Base-by-base conservation (phyloP, 2,329 filamentous ascomycete species). In the Aureobasidium sp. region DNA sequence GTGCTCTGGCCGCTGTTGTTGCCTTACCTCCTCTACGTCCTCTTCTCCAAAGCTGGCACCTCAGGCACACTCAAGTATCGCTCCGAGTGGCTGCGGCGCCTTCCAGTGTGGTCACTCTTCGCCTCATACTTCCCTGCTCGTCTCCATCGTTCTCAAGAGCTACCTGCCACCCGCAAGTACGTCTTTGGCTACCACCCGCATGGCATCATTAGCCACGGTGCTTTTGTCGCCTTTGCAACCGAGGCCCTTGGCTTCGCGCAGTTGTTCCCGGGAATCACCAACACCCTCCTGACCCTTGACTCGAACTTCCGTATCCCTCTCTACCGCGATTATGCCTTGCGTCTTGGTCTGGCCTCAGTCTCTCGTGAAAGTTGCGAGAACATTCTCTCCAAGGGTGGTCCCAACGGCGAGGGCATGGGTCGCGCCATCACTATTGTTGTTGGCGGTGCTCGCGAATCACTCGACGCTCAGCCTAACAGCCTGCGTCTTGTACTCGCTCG, bases 171-270 rank as follows among this genome's bases (percentile, higher is more conserved):
- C 1, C 82, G 91, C 65, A 96, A 96, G 75, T 99, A 97, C 77
- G 91, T 99, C 65, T 91, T 99, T 69, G 93, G 93, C 48, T 97
- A 97, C 74, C 94, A 97, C 69, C 94, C 94, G 0, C 94, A 99
- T 71, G 93, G 94, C 29, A 97, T 99, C 74, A 97, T 99, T 70
- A 94, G 89, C 5, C 91, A 97, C 69, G 94, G 93, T n/a, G 93
- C 92, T 0, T 97, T 93, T 77, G 90, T 86, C 5, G 89, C 92
- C 5, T 97, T 97, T 70, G 89, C 83, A 4, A 97, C 93, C 0
- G 92, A 97, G 68, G 91, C 91, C 0, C 81, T 97, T 0, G 91
- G 91, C 0, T 97, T 97, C 73, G 82, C 84, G 0, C 85, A 89
- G 61, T 84, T 96, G 64, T 99, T 97, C 69, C 94, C 94, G 0